These are phyloP conservation scores for Musa schizocarpa DNA, from an alignment of 176 grass and related monocot genomes.

Conservation along the genomic window DNA sequence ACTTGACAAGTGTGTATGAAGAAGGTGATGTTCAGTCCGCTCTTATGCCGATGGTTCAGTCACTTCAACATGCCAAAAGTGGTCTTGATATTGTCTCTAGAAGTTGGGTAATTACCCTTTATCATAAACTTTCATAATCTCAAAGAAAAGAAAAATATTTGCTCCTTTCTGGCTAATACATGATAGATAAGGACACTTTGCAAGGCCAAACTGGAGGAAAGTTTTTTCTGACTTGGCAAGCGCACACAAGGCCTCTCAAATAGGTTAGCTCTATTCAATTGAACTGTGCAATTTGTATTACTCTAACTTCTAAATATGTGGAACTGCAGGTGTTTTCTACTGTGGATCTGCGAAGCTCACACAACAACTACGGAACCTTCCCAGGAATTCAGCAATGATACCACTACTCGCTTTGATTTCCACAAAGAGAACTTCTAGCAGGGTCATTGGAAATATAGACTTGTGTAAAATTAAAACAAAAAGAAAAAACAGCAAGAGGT, in stretches of 20 bases:
- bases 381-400: slow-evolving; percentile 86
- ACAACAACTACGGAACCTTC: slow-evolving; percentile 54
- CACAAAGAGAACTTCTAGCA: slow-evolving; percentile 97
- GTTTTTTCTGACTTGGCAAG: slow-evolving; percentile 82
- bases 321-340: slow-evolving; percentile 88
- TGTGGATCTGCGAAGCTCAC: slow-evolving; percentile 75
- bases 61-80: slow-evolving; percentile 91
- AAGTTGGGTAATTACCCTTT: slow-evolving; percentile 42
- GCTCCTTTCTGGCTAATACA: slow-evolving; percentile 2
- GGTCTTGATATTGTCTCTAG: slow-evolving; percentile 91
- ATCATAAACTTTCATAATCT: neutral
- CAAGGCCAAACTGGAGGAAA: slow-evolving; percentile 98
- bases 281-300: neutral
- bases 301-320: slow-evolving; percentile 19
- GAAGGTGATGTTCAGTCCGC: slow-evolving; percentile 95
- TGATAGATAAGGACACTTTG: slow-evolving; percentile 94
- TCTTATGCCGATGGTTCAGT: slow-evolving; percentile 89
- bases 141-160: neutral
- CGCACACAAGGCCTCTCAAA: slow-evolving; percentile 65
- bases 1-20: slow-evolving; percentile 98
- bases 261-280: slow-evolving; percentile 42
- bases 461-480: too few relatives aligned
- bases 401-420: slow-evolving; percentile 91
- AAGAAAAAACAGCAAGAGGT: too few relatives aligned
- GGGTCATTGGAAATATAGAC: neutral